Evolutionary conservation across 768 basidiomycete species (phyloP).

Genomic region (Termitomyces sp.): DNA sequence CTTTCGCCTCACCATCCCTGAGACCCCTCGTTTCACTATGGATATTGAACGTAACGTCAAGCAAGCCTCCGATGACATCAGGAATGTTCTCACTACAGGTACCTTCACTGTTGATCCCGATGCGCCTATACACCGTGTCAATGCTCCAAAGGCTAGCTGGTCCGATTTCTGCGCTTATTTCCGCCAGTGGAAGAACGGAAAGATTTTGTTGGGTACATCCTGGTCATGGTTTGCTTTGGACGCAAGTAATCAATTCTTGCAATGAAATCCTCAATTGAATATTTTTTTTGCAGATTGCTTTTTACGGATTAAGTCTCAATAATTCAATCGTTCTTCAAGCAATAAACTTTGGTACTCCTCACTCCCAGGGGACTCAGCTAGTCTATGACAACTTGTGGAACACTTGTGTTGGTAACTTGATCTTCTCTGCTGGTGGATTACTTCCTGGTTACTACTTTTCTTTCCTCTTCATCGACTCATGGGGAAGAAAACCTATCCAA

Average conservation of each 20-base stretch:
- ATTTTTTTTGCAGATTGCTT: constrained; percentile 55
- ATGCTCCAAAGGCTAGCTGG: constrained; percentile 62
- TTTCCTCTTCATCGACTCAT: constrained; percentile 62
- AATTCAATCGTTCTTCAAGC: constrained; percentile 66
- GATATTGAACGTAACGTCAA: constrained; percentile 82
- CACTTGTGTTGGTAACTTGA: constrained; percentile 67
- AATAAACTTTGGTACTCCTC: constrained; percentile 63
- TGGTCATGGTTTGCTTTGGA: constrained; percentile 93
- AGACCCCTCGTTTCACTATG: constrained; percentile 89
- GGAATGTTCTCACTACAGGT: constrained; percentile 55
- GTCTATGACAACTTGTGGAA: constrained; percentile 59
- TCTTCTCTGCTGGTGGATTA: constrained; percentile 71
- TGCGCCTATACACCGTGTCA: constrained; percentile 49
- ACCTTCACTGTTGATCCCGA: constrained; percentile 47
- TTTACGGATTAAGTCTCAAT: constrained; percentile 87
- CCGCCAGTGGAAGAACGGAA: constrained; percentile 68
- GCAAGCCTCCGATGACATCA: constrained; percentile 70
- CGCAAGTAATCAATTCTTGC: constrained; percentile 30
- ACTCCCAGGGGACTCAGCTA: constrained; percentile 22
- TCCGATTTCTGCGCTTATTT: constrained; percentile 68
- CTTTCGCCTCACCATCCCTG: constrained; percentile 90
- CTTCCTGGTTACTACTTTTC: constrained; percentile 74
- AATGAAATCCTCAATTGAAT: background rate
- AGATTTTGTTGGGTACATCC: constrained; percentile 72
- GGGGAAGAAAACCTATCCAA: constrained; percentile 82